Evolutionary conservation across 2,329 filamentous ascomycete genomes (phyloP), one percentile per base, ranked within the genome.

Genomic region (Metarhizium album): DNA sequence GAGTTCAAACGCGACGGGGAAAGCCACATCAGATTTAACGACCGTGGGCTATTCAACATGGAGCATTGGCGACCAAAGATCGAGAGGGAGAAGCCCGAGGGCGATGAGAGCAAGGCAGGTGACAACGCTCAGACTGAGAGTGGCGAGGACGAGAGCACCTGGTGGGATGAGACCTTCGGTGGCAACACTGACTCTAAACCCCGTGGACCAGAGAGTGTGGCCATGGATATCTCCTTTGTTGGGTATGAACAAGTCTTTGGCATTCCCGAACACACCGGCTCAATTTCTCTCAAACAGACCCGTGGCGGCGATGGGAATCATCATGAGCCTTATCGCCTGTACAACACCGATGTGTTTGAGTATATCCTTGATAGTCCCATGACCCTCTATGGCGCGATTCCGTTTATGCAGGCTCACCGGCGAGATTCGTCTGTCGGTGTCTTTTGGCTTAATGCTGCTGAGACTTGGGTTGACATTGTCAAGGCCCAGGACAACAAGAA

Each of bases 111-210:
- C 51, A 72, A 73, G 51, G 66, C 70, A 46, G 68, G 64, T 4
- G 67, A 72, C 52, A 65, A 70, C 9, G 64, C 67, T n/a, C 74
- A 72, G 47, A 65, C 72, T 24, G 66, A 69, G 13, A 65, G 67
- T 11, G 75, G 74, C 14, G 80, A 86, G 56, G 87, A 93, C 57
- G 87, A 96, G 64, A 86, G 84, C 69, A 96, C 90, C 3, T 96
- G 90, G 89, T 98, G 93, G 93, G 93, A 98, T 6, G 93, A 98
- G 72, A 81, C 79, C 0, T 98, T 98, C 67, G 91, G 91, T 56
- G 90, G 91, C 54, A 95, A 93, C 66, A 97, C 90, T 0, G 93
- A 98, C 67, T 81, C 84, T 4, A 98, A 98, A 70, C 91, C 93
- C n/a, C 83, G 83, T 61, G 93, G 93, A 1, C 93, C 93, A 0